Conservation (phyloP, 129 eudicot species). For the Oenanthe sinensis region DNA sequence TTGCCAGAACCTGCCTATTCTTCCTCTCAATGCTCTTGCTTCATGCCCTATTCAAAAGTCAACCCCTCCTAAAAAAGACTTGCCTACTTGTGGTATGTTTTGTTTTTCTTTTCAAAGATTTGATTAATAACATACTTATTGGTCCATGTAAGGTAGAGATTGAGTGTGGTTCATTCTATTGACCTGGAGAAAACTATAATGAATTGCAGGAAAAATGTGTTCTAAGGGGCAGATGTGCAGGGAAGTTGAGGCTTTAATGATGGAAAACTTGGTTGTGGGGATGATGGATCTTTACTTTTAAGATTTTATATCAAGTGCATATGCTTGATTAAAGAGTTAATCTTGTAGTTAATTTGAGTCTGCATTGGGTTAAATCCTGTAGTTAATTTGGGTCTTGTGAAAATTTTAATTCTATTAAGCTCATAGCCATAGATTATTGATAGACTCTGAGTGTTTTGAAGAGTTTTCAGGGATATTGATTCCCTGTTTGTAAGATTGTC, state of each 20-base stretch:
- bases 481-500: background rate
- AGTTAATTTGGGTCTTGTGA: background rate
- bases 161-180: background rate
- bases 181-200: background rate
- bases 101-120: background rate
- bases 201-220: background rate
- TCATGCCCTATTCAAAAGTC: conserved; percentile 34
- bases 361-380: background rate
- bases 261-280: conserved; percentile 3
- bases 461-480: background rate
- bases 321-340: background rate
- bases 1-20: conserved; percentile 57
- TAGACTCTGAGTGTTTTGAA: background rate
- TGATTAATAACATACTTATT: too few species aligned
- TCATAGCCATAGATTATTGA: background rate
- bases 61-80: background rate
- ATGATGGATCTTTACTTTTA: conserved; percentile 6
- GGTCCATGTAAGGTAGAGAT: background rate
- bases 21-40: conserved; percentile 33
- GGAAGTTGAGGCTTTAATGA: background rate
- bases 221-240: background rate
- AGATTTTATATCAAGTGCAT: background rate
- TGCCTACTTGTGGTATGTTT: conserved; percentile 16
- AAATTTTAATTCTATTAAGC: background rate
- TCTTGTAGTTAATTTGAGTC: too few species aligned